Evolutionary conservation across 2,329 filamentous ascomycete species (phyloP).

Genomic region (Coleophoma cylindrospora): DNA sequence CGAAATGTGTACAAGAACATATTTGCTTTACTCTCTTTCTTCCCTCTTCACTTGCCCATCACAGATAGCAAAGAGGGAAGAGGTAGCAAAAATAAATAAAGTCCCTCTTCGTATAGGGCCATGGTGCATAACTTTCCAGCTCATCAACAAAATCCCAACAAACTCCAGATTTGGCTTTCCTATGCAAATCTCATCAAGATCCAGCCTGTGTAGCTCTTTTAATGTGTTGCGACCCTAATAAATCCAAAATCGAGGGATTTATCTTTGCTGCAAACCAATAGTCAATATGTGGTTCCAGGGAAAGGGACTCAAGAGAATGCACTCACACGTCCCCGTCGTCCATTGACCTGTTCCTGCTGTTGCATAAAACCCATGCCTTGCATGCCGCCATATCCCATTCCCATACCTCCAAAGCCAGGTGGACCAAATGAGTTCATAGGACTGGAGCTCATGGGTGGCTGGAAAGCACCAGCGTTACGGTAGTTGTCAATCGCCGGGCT

Average conservation of each 20-base stretch:
- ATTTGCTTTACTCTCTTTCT: not conserved
- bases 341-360: slow-evolving; percentile 52
- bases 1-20: not conserved
- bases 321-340: slow-evolving; percentile 52
- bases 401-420: slow-evolving; percentile 43
- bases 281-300: not conserved
- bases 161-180: not conserved
- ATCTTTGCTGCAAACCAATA: not conserved
- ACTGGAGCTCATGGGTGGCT: slow-evolving; percentile 33
- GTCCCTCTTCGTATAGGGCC: no score
- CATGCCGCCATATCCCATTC: slow-evolving; percentile 40
- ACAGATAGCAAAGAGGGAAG: not conserved
- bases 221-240: not conserved
- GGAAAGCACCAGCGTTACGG: slow-evolving; percentile 47
- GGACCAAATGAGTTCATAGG: slow-evolving; percentile 42
- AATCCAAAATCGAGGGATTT: not conserved
- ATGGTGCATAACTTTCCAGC: not conserved
- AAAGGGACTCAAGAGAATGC: not conserved
- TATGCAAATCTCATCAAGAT: not conserved
- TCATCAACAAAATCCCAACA: not conserved
- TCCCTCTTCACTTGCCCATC: not conserved
- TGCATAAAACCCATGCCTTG: slow-evolving; percentile 48
- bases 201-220: not conserved
- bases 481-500: slow-evolving; percentile 50
- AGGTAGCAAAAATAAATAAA: not conserved